These are phyloP conservation scores for Melocanna baccifera DNA, from an alignment of 176 grass and related monocot genomes.

Conservation along the genomic window DNA sequence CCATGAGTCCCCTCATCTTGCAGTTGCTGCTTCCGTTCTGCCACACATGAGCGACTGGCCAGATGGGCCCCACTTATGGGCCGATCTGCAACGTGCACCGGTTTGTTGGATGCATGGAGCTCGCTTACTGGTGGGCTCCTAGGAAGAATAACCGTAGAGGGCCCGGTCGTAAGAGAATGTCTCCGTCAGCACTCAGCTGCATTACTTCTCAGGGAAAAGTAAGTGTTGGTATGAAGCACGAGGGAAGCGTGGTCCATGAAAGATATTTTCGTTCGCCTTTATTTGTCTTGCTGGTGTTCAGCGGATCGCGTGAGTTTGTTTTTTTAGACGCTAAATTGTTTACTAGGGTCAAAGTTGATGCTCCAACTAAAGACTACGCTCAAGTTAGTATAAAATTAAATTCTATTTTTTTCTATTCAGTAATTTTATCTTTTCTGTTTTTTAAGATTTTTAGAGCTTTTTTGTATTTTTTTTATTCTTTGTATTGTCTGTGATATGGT, in stretches of 20 bases:
- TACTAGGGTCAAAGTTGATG: too few relatives aligned
- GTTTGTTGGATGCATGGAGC: accelerated
- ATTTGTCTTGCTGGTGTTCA: neutral
- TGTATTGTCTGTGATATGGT: too few relatives aligned
- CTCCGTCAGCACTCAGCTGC: neutral
- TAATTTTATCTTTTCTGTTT: too few relatives aligned
- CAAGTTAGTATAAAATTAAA: too few relatives aligned
- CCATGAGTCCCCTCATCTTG: neutral
- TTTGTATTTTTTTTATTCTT: too few relatives aligned
- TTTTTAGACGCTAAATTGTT: too few relatives aligned
- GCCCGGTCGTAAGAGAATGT: neutral
- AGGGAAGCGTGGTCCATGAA: conserved; percentile 6
- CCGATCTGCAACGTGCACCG: neutral
- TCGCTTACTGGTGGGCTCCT: conserved; percentile 1
- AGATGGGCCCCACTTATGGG: neutral
- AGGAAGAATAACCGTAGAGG: accelerated
- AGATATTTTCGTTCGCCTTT: neutral
- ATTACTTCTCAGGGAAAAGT: neutral
- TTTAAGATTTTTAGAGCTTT: too few relatives aligned
- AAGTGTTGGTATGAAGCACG: neutral
- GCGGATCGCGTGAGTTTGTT: neutral
- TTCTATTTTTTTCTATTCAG: too few relatives aligned
- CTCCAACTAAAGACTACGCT: too few relatives aligned
- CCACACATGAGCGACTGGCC: neutral
- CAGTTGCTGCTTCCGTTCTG: neutral